These are phyloP conservation scores for Cytospora mali DNA, from an alignment of 2,329 filamentous ascomycete species.

Conservation along the genomic window DNA sequence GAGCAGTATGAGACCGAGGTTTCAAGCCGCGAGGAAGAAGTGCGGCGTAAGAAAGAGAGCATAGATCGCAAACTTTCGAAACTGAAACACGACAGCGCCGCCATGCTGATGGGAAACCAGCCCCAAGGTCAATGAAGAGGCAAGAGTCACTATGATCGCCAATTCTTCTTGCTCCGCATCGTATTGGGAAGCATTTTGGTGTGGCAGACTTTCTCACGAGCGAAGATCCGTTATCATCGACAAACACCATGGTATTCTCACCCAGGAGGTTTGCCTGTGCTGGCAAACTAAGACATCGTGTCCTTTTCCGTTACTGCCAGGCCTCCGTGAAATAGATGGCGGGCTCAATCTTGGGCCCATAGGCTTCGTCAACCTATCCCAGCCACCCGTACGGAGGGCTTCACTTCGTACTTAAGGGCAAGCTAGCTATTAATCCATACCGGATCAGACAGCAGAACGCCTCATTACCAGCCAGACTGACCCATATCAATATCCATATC, in stretches of 20 bases:
- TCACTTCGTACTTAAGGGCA: background rate
- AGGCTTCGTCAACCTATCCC: background rate
- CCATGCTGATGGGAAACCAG: conserved; percentile 54
- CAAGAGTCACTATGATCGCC: background rate
- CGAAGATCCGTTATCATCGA: background rate
- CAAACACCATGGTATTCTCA: background rate
- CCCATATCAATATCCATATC: background rate
- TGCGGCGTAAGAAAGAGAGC: conserved; percentile 54
- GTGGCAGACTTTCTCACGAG: background rate
- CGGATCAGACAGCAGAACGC: background rate
- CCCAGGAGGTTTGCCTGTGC: background rate
- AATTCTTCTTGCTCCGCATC: background rate
- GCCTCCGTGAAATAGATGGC: background rate
- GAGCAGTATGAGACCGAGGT: conserved; percentile 58
- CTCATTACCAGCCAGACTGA: background rate
- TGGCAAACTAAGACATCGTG: background rate
- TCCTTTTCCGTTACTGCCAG: background rate
- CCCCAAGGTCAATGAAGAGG: conserved; percentile 30
- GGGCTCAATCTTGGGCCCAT: background rate
- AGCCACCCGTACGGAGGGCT: background rate
- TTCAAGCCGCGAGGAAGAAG: conserved; percentile 55
- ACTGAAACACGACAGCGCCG: conserved; percentile 59
- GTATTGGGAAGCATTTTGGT: background rate
- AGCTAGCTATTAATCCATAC: background rate
- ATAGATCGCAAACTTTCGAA: conserved; percentile 58